Conservation (phyloP, 1,139 yeast species). For the Yamadazyma diddensiae region DNA sequence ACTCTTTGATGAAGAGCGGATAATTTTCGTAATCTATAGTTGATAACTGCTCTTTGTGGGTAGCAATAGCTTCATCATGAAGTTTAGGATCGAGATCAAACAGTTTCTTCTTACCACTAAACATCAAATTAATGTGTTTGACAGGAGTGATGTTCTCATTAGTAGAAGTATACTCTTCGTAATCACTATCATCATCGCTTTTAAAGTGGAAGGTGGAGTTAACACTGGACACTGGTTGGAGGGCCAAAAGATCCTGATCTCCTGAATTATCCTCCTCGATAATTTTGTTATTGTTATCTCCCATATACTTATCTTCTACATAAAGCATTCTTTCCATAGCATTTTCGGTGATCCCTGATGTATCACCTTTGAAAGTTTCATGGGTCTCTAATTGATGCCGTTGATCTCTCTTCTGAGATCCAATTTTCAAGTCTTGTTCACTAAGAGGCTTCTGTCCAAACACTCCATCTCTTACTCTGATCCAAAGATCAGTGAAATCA, state of each 20-base stretch:
- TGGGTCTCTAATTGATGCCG: slow-evolving; percentile 27
- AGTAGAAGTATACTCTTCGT: slow-evolving; percentile 9
- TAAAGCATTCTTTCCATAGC: slow-evolving; percentile 39
- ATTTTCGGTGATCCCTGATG: slow-evolving; percentile 36
- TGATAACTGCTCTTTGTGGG: slow-evolving; percentile 18
- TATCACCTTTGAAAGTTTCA: slow-evolving; percentile 43
- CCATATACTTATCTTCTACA: slow-evolving; percentile 33
- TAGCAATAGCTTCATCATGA: slow-evolving; percentile 25
- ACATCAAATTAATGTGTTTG: slow-evolving; percentile 13
- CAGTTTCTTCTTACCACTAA: slow-evolving; percentile 12
- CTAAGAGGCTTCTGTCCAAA: slow-evolving; percentile 33
- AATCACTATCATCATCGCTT: slow-evolving; percentile 13
- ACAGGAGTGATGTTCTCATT: slow-evolving; percentile 11
- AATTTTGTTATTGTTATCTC: slow-evolving; percentile 13
- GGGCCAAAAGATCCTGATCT: slow-evolving; percentile 9
- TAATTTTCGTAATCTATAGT: slow-evolving; percentile 19
- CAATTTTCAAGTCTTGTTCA: slow-evolving; percentile 31
- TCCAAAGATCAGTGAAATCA: slow-evolving; percentile 31
- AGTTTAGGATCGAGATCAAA: slow-evolving; percentile 21
- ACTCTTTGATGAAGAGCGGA: slow-evolving; percentile 27
- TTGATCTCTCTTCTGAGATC: slow-evolving; percentile 28
- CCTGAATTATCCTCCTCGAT: slow-evolving; percentile 17
- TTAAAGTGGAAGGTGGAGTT: slow-evolving; percentile 10
- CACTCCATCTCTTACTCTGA: slow-evolving; percentile 29
- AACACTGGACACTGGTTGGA: slow-evolving; percentile 1